phyloP scores from a whole-genome alignment of 805 yeast species.

The Candida tibetensis region DNA sequence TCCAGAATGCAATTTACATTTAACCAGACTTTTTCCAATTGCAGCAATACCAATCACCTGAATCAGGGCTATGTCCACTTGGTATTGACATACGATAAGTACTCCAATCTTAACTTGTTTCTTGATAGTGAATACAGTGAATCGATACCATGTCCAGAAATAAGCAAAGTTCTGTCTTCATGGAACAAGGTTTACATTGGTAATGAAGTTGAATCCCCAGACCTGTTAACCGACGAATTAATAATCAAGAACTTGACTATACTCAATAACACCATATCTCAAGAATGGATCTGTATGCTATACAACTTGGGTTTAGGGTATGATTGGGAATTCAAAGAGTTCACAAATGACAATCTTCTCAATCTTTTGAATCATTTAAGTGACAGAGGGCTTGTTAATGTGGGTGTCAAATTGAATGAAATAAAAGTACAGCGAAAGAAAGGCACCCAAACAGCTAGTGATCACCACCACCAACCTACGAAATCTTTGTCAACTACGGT shows the following conservation, averaged over 20 bases:
- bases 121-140: constrained; percentile 51
- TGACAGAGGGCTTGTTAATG: constrained; percentile 32
- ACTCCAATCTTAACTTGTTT: constrained; percentile 41
- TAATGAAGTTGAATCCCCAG: constrained; percentile 12
- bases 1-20: constrained; percentile 31
- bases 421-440: constrained; percentile 12
- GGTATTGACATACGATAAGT: constrained; percentile 36
- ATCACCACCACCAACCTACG: background rate
- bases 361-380: constrained; percentile 42
- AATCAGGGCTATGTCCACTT: constrained; percentile 28
- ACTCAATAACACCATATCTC: constrained; percentile 32
- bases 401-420: constrained; percentile 35
- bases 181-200: constrained; percentile 42
- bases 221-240: constrained; percentile 21
- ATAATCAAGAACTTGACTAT: constrained; percentile 38
- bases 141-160: constrained; percentile 37
- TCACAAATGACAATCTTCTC: constrained; percentile 31
- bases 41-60: constrained; percentile 9
- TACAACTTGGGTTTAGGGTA: constrained; percentile 46
- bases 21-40: constrained; percentile 24
- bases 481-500: background rate
- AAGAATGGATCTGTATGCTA: constrained; percentile 53
- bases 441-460: background rate
- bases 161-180: constrained; percentile 21
- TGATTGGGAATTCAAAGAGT: constrained; percentile 45